Base-by-base conservation (phyloP, 2,329 filamentous ascomycete genomes). In the Fusarium secorum region DNA sequence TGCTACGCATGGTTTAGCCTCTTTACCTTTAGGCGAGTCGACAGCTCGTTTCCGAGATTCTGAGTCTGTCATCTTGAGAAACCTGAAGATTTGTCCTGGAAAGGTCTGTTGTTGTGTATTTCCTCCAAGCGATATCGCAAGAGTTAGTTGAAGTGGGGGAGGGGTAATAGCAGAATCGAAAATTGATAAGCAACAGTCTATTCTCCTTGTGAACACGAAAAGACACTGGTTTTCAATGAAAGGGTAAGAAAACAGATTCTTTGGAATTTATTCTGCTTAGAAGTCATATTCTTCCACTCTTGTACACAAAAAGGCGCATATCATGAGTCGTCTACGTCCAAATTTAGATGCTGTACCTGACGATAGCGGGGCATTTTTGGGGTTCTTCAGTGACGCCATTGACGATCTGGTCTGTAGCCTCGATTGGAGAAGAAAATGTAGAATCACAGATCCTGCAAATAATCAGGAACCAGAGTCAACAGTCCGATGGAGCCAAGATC, bases 11-110 rank as follows among this genome's bases (percentile, higher is more conserved):
- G 42, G 6, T 14, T 41, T 8, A 11, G 15, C 13, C 5, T 18
- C 45, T 48, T 41, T 70, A 81, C 82, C 81, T 76, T 80, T 83
- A 65, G 81, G 76, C 8, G 82, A 83, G 63, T 82, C 79, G 53
- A 82, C 80, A n/a, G 68, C 77, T 33, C 77, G 79, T 59, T 75
- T 77, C 18, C 69, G 65, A 17, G 62, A 35, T 24, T 64, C 61
- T 30, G 55, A 45, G 13, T 57, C 44, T 52, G 75, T 41, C 77
- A 79, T 79, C 24, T 70, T 42, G n/a, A 20, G 38, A 13, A 24
- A 44, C 39, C 28, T 36, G n/a, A 28, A 30, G 44, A 36, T 45
- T 13, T 46, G 42, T 20, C 26, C 24, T 36, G 28, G 11, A 28
- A 55, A 39, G 14, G 33, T 22, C 45, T 45, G 52, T 20, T 39